Evolutionary conservation across 2,329 filamentous ascomycete species (phyloP), one percentile per base, ranked within the genome.

Genomic region (Pseudocercospora ulei): DNA sequence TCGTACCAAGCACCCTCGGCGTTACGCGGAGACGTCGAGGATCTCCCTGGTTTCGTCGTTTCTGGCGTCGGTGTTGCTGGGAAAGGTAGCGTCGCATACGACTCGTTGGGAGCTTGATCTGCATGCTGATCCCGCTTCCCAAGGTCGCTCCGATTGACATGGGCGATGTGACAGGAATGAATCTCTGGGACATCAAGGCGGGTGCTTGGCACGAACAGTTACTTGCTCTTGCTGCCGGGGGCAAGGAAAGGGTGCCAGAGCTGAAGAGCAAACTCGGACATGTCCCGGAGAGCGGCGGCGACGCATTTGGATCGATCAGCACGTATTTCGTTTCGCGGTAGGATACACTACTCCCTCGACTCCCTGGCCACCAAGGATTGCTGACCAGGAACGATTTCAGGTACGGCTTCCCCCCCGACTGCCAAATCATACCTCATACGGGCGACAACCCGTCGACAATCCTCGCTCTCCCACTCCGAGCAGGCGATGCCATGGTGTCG

Each of bases 401-500:
- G 23, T 93, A 86, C 61, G 80, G 82, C 44, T 93, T 96, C 69
- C 70, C 72, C 37, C 52, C 70, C 0, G 75, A 80, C 40, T 92
- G 87, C 59, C 75, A 76, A 39, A 71, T 98, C 47, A 76, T 82
- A 6, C 82, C 88, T 1, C 93, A 90, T 58, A 96, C 90, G 0
- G 90, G 90, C 43, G 90, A 98, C 64, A 98, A 98, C 64, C 90
- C 87, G 14, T 80, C 86, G 1, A 96, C 90, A 1, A 95, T 98
- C 54, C 78, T 96, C 19, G 82, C 86, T 1, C 72, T 96, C 11
- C 90, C 90, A 2, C 71, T 96, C 25, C 78, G 82, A 4, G 80
- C 86, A 1, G 78, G 85, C 22, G 90, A 96, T 56, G 88, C 87
- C 47, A 95, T 96, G 59, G 86, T 96, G 23, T 92, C 83, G 5